Evolutionary conservation across 306 rosid genomes (phyloP).

Genomic region (Adenanthera pavonina): DNA sequence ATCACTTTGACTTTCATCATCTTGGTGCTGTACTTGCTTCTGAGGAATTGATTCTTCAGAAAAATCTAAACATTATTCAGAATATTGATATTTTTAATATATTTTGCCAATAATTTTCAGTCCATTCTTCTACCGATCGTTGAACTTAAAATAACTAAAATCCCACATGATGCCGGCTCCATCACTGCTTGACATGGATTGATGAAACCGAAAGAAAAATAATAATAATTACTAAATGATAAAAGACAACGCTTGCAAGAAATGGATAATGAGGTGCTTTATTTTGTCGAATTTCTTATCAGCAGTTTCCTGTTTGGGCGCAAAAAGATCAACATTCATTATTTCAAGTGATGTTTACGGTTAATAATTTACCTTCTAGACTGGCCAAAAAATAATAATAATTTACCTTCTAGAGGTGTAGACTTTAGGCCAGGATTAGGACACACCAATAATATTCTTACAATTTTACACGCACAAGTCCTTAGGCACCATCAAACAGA

Average conservation of each 20-base stretch:
- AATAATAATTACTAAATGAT: background rate
- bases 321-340: conserved; percentile 25
- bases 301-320: conserved; percentile 50
- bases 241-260: conserved; percentile 44
- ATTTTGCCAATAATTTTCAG: background rate
- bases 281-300: conserved; percentile 42
- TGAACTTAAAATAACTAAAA: background rate
- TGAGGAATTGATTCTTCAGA: background rate
- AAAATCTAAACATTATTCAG: background rate
- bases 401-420: background rate
- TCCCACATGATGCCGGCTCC: conserved; percentile 21
- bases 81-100: background rate
- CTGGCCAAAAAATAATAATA: background rate
- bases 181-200: conserved; percentile 34
- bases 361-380: background rate
- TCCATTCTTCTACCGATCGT: background rate
- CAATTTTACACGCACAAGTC: background rate
- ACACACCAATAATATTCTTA: background rate
- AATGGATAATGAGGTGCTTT: conserved; percentile 37
- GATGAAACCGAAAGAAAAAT: conserved; percentile 11
- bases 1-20: background rate
- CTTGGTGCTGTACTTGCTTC: too few species aligned
- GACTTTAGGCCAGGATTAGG: conserved; percentile 1
- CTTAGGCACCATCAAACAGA: background rate
- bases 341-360: background rate